Evolutionary conservation across 2,329 filamentous ascomycete species (phyloP), one percentile per base, ranked within the genome.

Genomic region (Penicillium digitatum): DNA sequence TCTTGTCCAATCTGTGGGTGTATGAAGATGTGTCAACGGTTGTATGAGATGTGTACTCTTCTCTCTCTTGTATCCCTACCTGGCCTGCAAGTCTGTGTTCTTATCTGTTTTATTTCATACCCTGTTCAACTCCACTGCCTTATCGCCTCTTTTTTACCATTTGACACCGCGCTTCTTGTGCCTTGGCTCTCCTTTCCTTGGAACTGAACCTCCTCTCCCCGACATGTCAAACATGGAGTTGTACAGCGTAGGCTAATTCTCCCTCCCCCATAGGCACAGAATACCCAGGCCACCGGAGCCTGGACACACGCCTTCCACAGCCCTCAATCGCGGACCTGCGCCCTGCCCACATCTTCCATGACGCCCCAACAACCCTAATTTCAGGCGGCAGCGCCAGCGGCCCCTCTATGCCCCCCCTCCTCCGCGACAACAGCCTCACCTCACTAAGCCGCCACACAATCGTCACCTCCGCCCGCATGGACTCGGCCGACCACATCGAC

Each of bases 341-440:
- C 63, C 86, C 87, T 54, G 78, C 84, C 39, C 89, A 94, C 58
- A 86, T 87, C 62, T 95, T 94, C 74, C 80, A 83, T 46, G 82
- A 82, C 45, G 90, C 91, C 67, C 79, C 83, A 35, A 80, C 80
- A 29, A 90, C 89, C 67, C 83, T 86, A 51, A 78, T 78, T 50
- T 54, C 68, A 5, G 37, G 35, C 18, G 26, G 47, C 37, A 39
- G 26, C 11, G 56, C 62, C 26, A 81, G 82, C 67, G 79, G 68
- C 12, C 79, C 79, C 38, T 79, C 85, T 20, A 87, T 93, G 79
- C 78, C 82, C 5, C 83, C 88, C 46, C 78, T 83, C 47, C 81
- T 89, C 32, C 82, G 83, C 58, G 81, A 83, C 51, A 65, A 54
- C 26, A 78, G 77, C 34, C 79, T 86, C 58, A 78, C 71, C 48